phyloP scores from a whole-genome alignment of 805 yeast genomes.

The Scheffersomyces coipomensis region DNA sequence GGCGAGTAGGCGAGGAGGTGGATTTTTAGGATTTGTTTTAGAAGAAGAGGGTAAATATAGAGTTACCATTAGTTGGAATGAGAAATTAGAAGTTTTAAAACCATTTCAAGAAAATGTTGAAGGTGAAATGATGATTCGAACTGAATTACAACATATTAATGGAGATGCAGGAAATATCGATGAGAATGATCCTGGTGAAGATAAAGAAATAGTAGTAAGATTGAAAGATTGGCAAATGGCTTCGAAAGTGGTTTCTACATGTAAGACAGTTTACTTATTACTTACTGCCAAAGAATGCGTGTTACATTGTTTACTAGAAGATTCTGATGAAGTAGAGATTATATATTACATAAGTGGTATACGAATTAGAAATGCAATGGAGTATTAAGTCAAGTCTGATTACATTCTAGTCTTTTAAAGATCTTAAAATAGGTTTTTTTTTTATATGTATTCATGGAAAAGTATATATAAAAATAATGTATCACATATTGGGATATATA shows the following conservation, averaged over 20 bases:
- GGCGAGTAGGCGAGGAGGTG: conserved; percentile 45
- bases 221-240: conserved; percentile 71
- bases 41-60: conserved; percentile 53
- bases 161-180: conserved; percentile 12
- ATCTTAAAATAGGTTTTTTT: no score
- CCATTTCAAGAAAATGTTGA: conserved; percentile 18
- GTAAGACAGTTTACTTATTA: conserved; percentile 60
- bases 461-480: no score
- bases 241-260: conserved; percentile 55
- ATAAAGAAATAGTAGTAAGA: conserved; percentile 49
- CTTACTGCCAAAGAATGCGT: conserved; percentile 58
- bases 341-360: conserved; percentile 56
- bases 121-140: conserved; percentile 20
- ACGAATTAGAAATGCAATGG: not conserved
- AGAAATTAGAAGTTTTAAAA: conserved; percentile 44
- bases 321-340: conserved; percentile 62
- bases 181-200: conserved; percentile 15
- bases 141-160: conserved; percentile 6
- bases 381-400: no score
- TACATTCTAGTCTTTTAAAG: no score
- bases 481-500: no score
- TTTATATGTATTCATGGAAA: no score
- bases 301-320: conserved; percentile 65
- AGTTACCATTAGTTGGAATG: conserved; percentile 61
- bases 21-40: conserved; percentile 50